A percentile compares a stretch with the other conserved stretches of the same genome.
These are phyloP conservation scores for Fusarium hainanense DNA, from an alignment of 2,329 filamentous ascomycete species.

Conservation along the genomic window DNA sequence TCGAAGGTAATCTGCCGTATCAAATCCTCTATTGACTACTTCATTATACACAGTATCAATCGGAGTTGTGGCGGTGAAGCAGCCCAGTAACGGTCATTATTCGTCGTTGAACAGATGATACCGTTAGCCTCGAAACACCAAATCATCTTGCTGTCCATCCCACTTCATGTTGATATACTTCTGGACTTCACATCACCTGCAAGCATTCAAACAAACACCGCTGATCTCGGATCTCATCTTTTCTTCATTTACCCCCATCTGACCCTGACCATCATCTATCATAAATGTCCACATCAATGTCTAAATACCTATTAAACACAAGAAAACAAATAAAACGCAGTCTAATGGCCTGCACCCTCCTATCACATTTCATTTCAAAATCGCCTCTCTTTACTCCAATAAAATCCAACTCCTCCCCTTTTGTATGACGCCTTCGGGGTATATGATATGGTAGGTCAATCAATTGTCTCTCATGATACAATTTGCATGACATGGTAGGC, in stretches of 20 bases:
- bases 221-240: not conserved
- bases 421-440: not conserved
- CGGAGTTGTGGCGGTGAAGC: not conserved
- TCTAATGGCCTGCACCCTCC: conserved; percentile 30
- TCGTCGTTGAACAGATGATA: not conserved
- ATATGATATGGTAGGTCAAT: conserved; percentile 10
- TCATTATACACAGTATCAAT: not conserved
- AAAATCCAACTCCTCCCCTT: conserved; percentile 29
- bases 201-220: not conserved
- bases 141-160: fast-evolving
- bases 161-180: too few species aligned
- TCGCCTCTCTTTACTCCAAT: conserved; percentile 32
- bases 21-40: too few species aligned
- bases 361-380: conserved; percentile 20
- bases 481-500: not conserved
- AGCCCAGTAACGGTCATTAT: not conserved
- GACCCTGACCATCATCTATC: conserved; percentile 33
- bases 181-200: not conserved
- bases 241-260: not conserved
- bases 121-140: not conserved
- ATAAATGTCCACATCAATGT: conserved; percentile 40
- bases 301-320: conserved; percentile 37
- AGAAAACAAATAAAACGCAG: conserved; percentile 19
- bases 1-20: not conserved
- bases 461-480: not conserved